A percentile compares a stretch with the other conserved stretches of the same genome.
Evolutionary conservation across 202 grass and related monocot species (phyloP).

Genomic region (Cymbopogon flexuosus): DNA sequence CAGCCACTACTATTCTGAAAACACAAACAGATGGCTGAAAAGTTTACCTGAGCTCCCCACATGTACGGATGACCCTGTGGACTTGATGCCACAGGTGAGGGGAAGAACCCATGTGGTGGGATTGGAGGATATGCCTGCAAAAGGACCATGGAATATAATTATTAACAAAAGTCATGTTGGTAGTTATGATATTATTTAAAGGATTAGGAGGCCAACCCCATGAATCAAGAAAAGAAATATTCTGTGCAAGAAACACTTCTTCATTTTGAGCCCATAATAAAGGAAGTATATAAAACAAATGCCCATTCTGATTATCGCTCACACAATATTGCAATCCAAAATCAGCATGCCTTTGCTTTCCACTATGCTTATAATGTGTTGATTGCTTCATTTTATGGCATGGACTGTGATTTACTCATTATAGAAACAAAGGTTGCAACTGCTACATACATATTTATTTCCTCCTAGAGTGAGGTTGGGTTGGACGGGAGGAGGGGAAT

Average conservation of each 20-base stretch:
- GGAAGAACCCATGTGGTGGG: conserved; percentile 88
- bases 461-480: not conserved
- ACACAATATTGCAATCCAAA: not conserved
- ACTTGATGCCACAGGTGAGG: conserved; percentile 55
- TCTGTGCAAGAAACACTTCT: not conserved
- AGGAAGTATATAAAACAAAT: not conserved
- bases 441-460: not conserved
- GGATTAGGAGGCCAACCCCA: not conserved
- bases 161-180: conserved; percentile 3
- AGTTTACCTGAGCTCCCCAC: conserved; percentile 87
- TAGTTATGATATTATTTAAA: not conserved
- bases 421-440: not conserved
- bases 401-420: not conserved
- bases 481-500: not conserved
- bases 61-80: conserved; percentile 94
- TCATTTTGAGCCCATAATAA: not conserved
- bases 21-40: not conserved
- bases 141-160: conserved; percentile 18
- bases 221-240: conserved; percentile 14
- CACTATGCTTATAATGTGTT: not conserved
- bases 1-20: not conserved
- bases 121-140: conserved; percentile 76
- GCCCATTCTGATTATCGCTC: not conserved
- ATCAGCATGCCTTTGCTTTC: not conserved
- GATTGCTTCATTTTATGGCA: not conserved